These are phyloP conservation scores for Candida lessepsii DNA, from an alignment of 805 yeast genomes.

Conservation along the genomic window DNA sequence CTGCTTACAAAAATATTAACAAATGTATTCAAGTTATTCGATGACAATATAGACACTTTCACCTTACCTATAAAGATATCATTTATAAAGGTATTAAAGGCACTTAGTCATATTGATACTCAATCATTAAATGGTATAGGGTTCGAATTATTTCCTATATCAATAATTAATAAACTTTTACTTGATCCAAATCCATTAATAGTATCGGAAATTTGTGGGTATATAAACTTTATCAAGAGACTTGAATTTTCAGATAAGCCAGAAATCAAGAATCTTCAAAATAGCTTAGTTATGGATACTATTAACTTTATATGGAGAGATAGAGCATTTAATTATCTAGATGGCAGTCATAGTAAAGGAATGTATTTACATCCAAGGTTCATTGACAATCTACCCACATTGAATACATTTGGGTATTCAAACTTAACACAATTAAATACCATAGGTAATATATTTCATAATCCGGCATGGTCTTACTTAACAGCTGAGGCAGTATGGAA, in stretches of 20 bases:
- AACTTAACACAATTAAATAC: conserved; percentile 25
- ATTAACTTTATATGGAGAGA: conserved; percentile 59
- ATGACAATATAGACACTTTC: neutral
- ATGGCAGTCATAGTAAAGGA: conserved; percentile 34
- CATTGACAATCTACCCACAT: conserved; percentile 27
- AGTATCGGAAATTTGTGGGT: conserved; percentile 47
- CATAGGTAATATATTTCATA: conserved; percentile 45
- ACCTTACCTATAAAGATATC: conserved; percentile 2
- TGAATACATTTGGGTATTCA: conserved; percentile 31
- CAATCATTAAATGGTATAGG: neutral
- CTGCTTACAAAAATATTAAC: neutral
- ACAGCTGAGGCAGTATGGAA: conserved; percentile 44
- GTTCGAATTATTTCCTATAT: conserved; percentile 26
- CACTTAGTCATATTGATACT: neutral
- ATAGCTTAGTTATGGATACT: conserved; percentile 53
- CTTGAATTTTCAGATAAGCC: conserved; percentile 14
- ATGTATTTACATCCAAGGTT: conserved; percentile 37
- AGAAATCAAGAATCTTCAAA: conserved; percentile 22
- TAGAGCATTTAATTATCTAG: conserved; percentile 43
- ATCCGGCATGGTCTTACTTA: conserved; percentile 50
- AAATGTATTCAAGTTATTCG: conserved; percentile 1
- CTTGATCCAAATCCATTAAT: conserved; percentile 45
- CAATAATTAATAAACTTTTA: conserved; percentile 34
- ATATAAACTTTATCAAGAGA: conserved; percentile 42
- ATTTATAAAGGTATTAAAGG: conserved; percentile 4